Base-by-base conservation (phyloP, 2,329 filamentous ascomycete genomes). In the Colletotrichum australisinense region DNA sequence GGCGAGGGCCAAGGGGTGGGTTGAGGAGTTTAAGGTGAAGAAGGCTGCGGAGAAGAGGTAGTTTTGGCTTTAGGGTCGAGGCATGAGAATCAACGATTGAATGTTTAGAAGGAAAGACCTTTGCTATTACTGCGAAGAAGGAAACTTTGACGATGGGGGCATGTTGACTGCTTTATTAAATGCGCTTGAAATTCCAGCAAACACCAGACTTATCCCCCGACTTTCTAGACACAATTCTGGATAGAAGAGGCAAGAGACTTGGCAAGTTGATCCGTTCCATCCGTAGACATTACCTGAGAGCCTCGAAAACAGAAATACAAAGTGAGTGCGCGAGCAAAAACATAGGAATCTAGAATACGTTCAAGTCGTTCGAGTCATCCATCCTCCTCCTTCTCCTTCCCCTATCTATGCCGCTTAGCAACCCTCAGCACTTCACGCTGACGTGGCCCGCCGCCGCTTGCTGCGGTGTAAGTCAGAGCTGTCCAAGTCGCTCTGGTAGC, bases 1-100 rank as follows among this genome's bases (percentile, higher is more conserved):
- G 78, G 83, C 82, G 3, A 91, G 90, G 83, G 92, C 93, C 1
- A 88, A 88, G 9, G 88, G 82, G n/a, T 99, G 95, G 92, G 92
- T 98, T 46, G 89, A 90, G 75, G 93, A 97, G 77, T 95, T 95
- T 81, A 98, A 98, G 86, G 88, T 86, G 78, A 92, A 94, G 81
- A 94, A 91, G 83, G 88, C 86, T 4, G 85, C 84, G 3, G 86
- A 87, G 79, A 86, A 73, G 78, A 79, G 78, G 59, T 42, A 42
- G 32, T 26, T 26, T 26, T 26, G 24, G 24, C 24, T 26, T 26
- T n/a, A n/a, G n/a, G n/a, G n/a, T n/a, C n/a, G n/a, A n/a, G n/a
- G n/a, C n/a, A n/a, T n/a, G n/a, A n/a, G n/a, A n/a, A n/a, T n/a
- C n/a, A n/a, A n/a, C n/a, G n/a, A n/a, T n/a, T n/a, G n/a, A n/a